phyloP scores from a whole-genome alignment of 169 alveolate species.

The Eimeria acervulina region DNA sequence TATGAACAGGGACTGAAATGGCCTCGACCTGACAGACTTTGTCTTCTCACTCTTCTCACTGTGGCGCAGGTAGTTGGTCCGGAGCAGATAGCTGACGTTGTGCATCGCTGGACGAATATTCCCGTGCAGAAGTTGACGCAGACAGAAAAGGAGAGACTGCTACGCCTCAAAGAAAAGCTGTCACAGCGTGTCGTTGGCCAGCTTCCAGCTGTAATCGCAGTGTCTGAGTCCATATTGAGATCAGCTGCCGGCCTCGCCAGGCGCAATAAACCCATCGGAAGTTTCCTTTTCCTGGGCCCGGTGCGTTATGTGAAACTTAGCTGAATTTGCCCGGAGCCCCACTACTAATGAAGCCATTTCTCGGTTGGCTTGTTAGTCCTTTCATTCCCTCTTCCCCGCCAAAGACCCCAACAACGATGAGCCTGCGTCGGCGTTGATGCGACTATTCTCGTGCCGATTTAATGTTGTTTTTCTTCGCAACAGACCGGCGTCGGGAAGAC shows the following conservation, averaged over 20 bases:
- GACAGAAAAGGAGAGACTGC: slow-evolving; percentile 87
- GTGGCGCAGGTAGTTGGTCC: slow-evolving; percentile 89
- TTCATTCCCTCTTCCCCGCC: background rate
- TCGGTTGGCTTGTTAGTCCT: background rate
- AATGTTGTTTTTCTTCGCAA: slow-evolving; percentile 84
- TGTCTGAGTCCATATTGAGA: slow-evolving; percentile 89
- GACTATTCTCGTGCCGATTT: slow-evolving; percentile 82
- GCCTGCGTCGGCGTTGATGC: background rate
- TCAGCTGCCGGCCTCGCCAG: slow-evolving; percentile 92
- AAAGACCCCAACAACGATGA: background rate
- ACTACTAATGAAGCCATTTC: background rate
- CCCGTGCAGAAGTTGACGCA: slow-evolving; percentile 92
- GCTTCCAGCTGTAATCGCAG: slow-evolving; percentile 59
- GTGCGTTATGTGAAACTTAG: slow-evolving; percentile 80
- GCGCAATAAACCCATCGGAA: slow-evolving; percentile 92
- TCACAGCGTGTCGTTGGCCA: slow-evolving; percentile 80
- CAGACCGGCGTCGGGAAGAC: slow-evolving; percentile 96
- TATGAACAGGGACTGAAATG: background rate
- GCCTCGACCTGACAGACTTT: background rate
- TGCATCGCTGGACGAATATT: slow-evolving; percentile 94
- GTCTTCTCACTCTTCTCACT: background rate
- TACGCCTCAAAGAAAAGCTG: slow-evolving; percentile 84
- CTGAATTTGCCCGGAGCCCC: background rate
- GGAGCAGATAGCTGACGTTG: slow-evolving; percentile 92
- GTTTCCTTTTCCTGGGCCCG: slow-evolving; percentile 94